Base-by-base conservation (phyloP, 2,329 filamentous ascomycete species). In the Nemania sp. region DNA sequence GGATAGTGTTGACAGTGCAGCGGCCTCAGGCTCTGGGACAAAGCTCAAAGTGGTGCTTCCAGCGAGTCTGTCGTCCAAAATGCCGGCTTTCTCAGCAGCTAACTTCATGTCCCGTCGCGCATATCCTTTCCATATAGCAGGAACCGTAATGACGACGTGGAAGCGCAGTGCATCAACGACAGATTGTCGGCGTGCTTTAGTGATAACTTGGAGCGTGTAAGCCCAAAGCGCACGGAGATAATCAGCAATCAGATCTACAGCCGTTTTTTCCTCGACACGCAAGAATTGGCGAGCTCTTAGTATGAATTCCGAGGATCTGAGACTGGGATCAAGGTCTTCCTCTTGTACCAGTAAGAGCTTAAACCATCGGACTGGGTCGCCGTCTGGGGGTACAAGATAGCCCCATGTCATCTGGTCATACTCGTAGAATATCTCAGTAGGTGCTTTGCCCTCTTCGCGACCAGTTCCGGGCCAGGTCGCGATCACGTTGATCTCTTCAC, bases 51-150 rank as follows among this genome's bases (percentile, higher is more conserved):
- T 49, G 0, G 61, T 66, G 3, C 56, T 26, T 14, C 61, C 61
- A 6, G 55, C 56, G 6, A 36, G 36, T 6, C 61, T 34, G 5
- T 34, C n/a, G 3, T 57, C 44, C 6, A 62, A 49, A n/a, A 67
- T 62, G 1, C 65, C 65, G 3, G 65, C 61, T 4, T 48, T 41
- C 15, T 36, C 20, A 1, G 56, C 63, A 6, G 65, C 66, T 9
- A 65, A 31, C 17, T 45, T 7, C 57, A 64, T 68, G n/a, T 36
- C 47, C 8, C 59, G 49, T 15, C 59, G 43, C 4, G 65, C 66
- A 43, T 65, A 61, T 1, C 49, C 54, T 14, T 61, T 60, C 66
- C 65, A 69, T 31, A 67, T 66, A 2, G 66, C 66, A 12, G 66
- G 66, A 5, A 68, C 60, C 9, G 66, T 67, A 14, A 68, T 33